Conservation (phyloP, 768 basidiomycete genomes). For the Xerocomellus chrysenteron region DNA sequence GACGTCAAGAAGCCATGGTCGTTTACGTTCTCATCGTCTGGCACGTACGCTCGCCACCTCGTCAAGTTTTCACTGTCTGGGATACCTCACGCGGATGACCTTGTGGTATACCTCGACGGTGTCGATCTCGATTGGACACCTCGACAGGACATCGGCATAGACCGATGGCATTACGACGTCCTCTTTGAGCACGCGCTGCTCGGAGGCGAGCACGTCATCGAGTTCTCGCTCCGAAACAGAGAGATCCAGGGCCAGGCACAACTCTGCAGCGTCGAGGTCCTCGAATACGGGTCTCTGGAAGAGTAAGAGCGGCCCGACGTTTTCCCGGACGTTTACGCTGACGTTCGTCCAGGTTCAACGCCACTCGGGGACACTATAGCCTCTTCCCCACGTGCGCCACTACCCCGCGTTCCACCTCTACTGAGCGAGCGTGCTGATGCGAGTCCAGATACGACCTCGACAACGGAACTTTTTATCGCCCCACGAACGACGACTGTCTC, state of each 20-base stretch:
- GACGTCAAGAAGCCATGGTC: slow-evolving; percentile 60
- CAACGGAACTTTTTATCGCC: slow-evolving; percentile 71
- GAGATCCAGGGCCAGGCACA: slow-evolving; percentile 57
- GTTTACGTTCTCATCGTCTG: slow-evolving; percentile 61
- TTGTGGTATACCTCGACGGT: slow-evolving; percentile 62
- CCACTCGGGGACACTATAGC: slow-evolving; percentile 56
- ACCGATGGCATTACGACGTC: slow-evolving; percentile 78
- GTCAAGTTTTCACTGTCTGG: slow-evolving; percentile 75
- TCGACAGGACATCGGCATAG: slow-evolving; percentile 54
- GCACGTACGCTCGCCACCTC: slow-evolving; percentile 57
- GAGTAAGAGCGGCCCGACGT: slow-evolving; percentile 42
- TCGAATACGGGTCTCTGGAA: slow-evolving; percentile 65
- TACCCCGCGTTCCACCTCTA: not conserved
- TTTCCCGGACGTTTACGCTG: not conserved
- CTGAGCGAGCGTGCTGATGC: not conserved
- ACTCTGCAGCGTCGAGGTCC: slow-evolving; percentile 71
- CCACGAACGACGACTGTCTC: slow-evolving; percentile 79
- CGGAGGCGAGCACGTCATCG: slow-evolving; percentile 56
- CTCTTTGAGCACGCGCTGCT: slow-evolving; percentile 39
- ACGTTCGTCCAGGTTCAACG: slow-evolving; percentile 50
- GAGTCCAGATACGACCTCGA: slow-evolving; percentile 48
- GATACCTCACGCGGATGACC: slow-evolving; percentile 50
- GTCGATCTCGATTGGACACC: slow-evolving; percentile 54
- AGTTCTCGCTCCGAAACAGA: slow-evolving; percentile 52
- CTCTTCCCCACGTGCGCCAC: slow-evolving; percentile 68